Evolutionary conservation across 371 early-diverging fungal species (phyloP).

Genomic region (Haplosporangium sp.): DNA sequence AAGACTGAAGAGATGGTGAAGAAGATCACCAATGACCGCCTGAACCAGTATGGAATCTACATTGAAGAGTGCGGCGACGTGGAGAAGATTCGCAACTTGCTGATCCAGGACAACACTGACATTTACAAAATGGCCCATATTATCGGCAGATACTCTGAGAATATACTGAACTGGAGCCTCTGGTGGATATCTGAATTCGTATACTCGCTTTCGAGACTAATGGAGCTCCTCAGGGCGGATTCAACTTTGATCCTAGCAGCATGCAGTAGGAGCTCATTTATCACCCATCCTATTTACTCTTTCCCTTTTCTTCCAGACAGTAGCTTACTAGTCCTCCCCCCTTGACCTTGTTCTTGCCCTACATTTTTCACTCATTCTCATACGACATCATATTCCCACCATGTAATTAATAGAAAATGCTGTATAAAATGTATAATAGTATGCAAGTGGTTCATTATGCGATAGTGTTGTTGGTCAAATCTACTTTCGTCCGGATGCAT

Average conservation of each 20-base stretch:
- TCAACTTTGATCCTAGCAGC: slow-evolving; percentile 65
- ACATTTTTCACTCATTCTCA: no score
- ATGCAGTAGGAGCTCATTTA: slow-evolving; percentile 19
- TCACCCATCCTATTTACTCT: neutral
- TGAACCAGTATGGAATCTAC: slow-evolving; percentile 85
- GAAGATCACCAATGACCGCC: slow-evolving; percentile 63
- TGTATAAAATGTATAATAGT: slow-evolving; percentile 1
- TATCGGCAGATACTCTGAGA: slow-evolving; percentile 94
- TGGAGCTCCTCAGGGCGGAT: slow-evolving; percentile 77
- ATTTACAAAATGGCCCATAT: slow-evolving; percentile 97
- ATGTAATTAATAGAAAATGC: neutral
- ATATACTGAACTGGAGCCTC: slow-evolving; percentile 75
- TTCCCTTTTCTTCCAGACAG: neutral
- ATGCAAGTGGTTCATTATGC: neutral
- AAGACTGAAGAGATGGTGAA: slow-evolving; percentile 91
- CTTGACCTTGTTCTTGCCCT: neutral
- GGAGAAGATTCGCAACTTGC: slow-evolving; percentile 91
- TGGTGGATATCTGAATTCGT: slow-evolving; percentile 74
- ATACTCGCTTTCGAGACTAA: slow-evolving; percentile 76
- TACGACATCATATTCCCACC: no score
- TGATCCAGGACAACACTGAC: slow-evolving; percentile 90
- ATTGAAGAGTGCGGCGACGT: slow-evolving; percentile 94
- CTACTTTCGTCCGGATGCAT: slow-evolving; percentile 43
- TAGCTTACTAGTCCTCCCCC: neutral
- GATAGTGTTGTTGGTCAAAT: neutral